Evolutionary conservation across 1,284 basidiomycete genomes (phyloP).

Genomic region (Irpex sp.): DNA sequence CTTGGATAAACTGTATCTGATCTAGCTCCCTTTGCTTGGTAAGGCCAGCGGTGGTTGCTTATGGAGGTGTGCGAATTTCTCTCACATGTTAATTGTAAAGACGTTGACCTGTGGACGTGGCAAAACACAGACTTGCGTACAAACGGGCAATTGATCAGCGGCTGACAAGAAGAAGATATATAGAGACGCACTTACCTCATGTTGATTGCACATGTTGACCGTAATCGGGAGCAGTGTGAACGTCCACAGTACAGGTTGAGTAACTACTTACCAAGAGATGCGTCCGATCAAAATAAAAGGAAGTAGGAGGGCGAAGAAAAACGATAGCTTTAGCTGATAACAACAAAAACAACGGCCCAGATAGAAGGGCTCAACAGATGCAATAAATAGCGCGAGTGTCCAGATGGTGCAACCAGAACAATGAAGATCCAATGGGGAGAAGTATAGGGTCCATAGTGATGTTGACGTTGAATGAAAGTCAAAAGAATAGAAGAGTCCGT

Average conservation of each 20-base stretch:
- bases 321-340: not conserved
- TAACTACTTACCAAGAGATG: not conserved
- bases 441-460: conserved; percentile 5
- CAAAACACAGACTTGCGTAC: not conserved
- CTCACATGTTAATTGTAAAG: too few species aligned
- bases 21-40: not conserved
- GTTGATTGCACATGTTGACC: not conserved
- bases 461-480: not conserved
- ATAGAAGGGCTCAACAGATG: conserved; percentile 2
- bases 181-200: not conserved
- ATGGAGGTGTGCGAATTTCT: not conserved
- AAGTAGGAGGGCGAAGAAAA: not conserved
- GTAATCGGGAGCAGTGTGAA: not conserved
- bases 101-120: not conserved
- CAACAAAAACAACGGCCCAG: not conserved
- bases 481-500: not conserved
- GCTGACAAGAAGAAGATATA: conserved; percentile 3
- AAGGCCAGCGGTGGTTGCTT: not conserved
- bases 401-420: not conserved
- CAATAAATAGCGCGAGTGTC: not conserved
- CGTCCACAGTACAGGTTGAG: not conserved
- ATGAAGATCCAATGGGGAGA: not conserved
- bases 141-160: not conserved
- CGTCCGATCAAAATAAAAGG: not conserved
- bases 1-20: not conserved